Percentiles rank a stretch among this genome's conserved stretches.
Evolutionary conservation across 163 green algal genomes (phyloP).

Genomic region (Dunaliella salina): DNA sequence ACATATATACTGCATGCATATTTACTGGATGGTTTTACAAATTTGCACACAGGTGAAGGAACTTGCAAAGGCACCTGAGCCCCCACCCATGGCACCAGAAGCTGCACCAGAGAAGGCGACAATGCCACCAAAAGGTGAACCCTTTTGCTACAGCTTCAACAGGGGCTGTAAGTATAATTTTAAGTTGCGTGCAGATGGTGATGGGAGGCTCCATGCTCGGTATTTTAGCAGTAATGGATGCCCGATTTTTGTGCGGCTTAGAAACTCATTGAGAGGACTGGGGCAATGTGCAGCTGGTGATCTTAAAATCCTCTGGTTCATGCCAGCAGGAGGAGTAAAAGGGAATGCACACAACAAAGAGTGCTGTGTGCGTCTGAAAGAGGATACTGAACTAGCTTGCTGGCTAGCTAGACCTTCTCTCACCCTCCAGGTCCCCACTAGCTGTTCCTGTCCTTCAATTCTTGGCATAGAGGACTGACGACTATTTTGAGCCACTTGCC

Average conservation of each 20-base stretch:
- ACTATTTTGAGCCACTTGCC: not conserved
- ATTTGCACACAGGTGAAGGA: not conserved
- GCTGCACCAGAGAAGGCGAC: not conserved
- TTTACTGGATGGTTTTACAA: not conserved
- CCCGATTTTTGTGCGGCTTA: not conserved
- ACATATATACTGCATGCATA: not conserved
- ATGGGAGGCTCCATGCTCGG: not conserved
- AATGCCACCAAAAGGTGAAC: not conserved
- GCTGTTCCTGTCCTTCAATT: not conserved
- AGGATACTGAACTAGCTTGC: not conserved
- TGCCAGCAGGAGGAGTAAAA: too few relatives aligned
- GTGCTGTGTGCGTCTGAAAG: not conserved
- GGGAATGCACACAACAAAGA: too few relatives aligned
- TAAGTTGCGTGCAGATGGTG: too few relatives aligned
- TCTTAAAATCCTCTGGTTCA: not conserved
- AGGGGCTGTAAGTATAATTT: not conserved
- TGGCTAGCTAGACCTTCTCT: too few relatives aligned
- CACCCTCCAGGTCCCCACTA: too few relatives aligned
- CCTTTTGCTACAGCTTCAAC: not conserved
- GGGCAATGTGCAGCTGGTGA: not conserved
- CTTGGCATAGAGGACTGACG: not conserved
- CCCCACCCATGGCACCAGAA: not conserved
- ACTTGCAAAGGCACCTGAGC: not conserved
- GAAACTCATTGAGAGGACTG: not conserved
- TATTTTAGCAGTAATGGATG: not conserved